Percentiles rank a stretch among this genome's conserved stretches.
Evolutionary conservation across 202 grass and related monocot species (phyloP).

Genomic region (Hordeum pubiflorum): DNA sequence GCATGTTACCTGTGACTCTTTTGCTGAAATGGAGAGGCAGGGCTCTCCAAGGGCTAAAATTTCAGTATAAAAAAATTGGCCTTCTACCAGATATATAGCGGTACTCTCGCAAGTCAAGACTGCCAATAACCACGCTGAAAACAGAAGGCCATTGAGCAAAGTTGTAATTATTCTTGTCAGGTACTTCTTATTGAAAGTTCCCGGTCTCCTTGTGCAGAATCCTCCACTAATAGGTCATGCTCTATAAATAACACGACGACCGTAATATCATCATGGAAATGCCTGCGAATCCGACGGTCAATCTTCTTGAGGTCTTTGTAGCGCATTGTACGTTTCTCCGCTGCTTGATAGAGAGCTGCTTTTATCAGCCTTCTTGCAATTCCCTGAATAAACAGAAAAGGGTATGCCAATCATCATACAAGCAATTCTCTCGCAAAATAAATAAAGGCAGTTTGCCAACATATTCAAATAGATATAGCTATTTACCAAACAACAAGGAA

Average conservation of each 20-base stretch:
- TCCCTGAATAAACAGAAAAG: slow-evolving; percentile 38
- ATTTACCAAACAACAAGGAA: neutral
- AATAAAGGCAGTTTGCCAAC: neutral
- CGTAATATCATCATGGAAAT: slow-evolving; percentile 93
- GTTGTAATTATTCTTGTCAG: too few relatives aligned
- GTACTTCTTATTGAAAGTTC: slow-evolving; percentile 43
- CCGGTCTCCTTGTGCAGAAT: slow-evolving; percentile 18
- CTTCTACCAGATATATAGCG: too few relatives aligned
- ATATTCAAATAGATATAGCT: neutral
- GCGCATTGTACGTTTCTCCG: slow-evolving; percentile 64
- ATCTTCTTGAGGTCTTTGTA: slow-evolving; percentile 65
- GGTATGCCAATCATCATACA: neutral
- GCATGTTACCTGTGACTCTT: too few relatives aligned
- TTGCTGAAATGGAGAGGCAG: too few relatives aligned
- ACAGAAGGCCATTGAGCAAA: too few relatives aligned
- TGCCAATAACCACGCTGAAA: too few relatives aligned
- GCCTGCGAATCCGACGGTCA: slow-evolving; percentile 65
- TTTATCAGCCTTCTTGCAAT: slow-evolving; percentile 70
- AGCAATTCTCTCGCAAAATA: neutral
- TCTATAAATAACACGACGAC: slow-evolving; percentile 80
- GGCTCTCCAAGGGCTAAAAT: too few relatives aligned
- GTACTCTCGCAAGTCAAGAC: too few relatives aligned
- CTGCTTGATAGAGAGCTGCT: slow-evolving; percentile 64
- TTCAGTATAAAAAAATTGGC: too few relatives aligned
- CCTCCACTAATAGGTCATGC: slow-evolving; percentile 37